These are phyloP conservation scores for Rhizoclosmatium globosum DNA, from an alignment of 192 early-diverging fungal genomes.

Conservation along the genomic window DNA sequence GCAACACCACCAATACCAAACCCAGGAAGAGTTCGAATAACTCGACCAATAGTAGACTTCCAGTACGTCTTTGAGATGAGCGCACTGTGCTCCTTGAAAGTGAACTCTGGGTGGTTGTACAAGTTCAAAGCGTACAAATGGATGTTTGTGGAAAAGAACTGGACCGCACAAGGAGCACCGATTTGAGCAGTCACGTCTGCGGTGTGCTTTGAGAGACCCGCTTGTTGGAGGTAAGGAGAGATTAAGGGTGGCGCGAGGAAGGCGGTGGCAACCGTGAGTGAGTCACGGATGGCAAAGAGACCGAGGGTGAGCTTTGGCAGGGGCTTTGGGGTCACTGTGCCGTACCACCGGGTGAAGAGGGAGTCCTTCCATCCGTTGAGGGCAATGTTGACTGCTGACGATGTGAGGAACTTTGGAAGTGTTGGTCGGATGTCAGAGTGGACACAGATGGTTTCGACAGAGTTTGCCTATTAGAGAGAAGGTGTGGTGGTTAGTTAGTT, in stretches of 20 bases:
- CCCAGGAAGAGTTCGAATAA: conserved; percentile 54
- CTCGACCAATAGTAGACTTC: conserved; percentile 35
- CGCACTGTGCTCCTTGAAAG: background rate
- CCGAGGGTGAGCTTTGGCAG: conserved; percentile 37
- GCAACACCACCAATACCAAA: conserved; percentile 57
- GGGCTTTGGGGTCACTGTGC: conserved; percentile 38
- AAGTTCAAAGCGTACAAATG: conserved; percentile 56
- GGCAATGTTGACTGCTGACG: conserved; percentile 46
- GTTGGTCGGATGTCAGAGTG: conserved; percentile 30
- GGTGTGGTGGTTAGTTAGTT: background rate
- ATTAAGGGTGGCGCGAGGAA: conserved; percentile 51
- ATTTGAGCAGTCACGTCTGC: conserved; percentile 46
- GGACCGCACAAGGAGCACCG: conserved; percentile 48
- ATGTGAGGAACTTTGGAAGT: conserved; percentile 50
- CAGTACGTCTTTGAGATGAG: conserved; percentile 40
- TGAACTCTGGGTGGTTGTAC: conserved; percentile 47
- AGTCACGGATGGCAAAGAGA: conserved; percentile 49
- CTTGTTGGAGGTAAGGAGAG: conserved; percentile 6
- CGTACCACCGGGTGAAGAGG: conserved; percentile 51
- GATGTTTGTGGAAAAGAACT: conserved; percentile 47
- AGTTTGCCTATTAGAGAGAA: conserved; percentile 36
- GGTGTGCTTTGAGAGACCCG: background rate
- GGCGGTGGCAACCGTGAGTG: conserved; percentile 46
- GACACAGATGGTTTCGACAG: conserved; percentile 44
- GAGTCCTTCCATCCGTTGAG: conserved; percentile 51